Evolutionary conservation across 2,329 filamentous ascomycete genomes (phyloP).

Genomic region (Tricladium varicosporioides): DNA sequence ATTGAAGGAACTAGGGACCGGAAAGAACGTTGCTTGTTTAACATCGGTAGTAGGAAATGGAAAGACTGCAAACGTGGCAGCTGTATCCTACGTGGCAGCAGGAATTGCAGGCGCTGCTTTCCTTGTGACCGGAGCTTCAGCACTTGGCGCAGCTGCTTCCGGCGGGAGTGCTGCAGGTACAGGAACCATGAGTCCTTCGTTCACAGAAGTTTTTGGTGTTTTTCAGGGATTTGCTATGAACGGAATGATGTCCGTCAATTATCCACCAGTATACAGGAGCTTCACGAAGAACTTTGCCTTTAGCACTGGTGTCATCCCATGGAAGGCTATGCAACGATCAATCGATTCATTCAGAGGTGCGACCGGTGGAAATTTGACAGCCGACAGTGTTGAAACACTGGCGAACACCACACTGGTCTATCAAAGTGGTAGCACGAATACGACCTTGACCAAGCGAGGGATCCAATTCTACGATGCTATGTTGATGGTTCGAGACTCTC

Average conservation of each 20-base stretch:
- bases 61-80: constrained; percentile 72
- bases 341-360: constrained; percentile 80
- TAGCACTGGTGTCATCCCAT: constrained; percentile 79
- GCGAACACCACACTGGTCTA: constrained; percentile 74
- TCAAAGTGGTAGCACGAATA: constrained; percentile 54
- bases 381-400: constrained; percentile 73
- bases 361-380: constrained; percentile 85
- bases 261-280: constrained; percentile 82
- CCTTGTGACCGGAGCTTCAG: constrained; percentile 68
- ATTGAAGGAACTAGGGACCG: constrained; percentile 60
- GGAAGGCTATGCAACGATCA: constrained; percentile 72
- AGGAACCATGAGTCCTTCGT: constrained; percentile 74
- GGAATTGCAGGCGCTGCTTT: constrained; percentile 85
- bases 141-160: constrained; percentile 59
- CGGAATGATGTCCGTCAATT: constrained; percentile 90
- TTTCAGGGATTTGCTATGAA: constrained; percentile 95
- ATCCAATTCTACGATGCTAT: constrained; percentile 43
- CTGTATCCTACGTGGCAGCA: constrained; percentile 79
- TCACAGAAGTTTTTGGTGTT: constrained; percentile 80
- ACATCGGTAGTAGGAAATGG: constrained; percentile 81
- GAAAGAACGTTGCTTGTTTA: constrained; percentile 74
- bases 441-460: constrained; percentile 51
- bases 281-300: constrained; percentile 95
- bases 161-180: constrained; percentile 50
- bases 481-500: constrained; percentile 54